Percentiles rank a stretch among this genome's conserved stretches.
phyloP scores from a whole-genome alignment of 2,329 filamentous ascomycete genomes.

The Calonectria pteridis region DNA sequence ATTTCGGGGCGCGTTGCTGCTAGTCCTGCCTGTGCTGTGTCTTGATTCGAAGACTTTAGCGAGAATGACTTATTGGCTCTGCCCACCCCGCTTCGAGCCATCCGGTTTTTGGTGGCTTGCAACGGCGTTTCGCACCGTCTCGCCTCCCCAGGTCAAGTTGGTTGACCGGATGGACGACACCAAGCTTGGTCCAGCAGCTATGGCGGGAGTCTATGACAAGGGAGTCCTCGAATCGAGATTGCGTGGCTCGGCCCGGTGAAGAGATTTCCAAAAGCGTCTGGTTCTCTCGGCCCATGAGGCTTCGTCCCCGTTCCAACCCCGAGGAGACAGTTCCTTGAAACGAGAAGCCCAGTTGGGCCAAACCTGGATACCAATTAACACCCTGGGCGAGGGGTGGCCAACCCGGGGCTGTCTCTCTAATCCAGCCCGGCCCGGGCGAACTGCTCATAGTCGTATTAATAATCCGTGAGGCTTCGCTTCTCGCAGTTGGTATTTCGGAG shows the following conservation, averaged over 20 bases:
- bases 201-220: constrained; percentile 6
- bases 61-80: not conserved
- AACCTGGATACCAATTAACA: not conserved
- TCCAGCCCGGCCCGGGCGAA: not conserved
- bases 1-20: not conserved
- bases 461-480: not conserved
- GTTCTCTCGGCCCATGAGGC: constrained; percentile 1
- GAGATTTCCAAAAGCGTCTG: constrained; percentile 1
- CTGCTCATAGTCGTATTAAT: not conserved
- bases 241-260: constrained; percentile 22
- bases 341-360: not conserved
- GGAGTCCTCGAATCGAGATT: constrained; percentile 17
- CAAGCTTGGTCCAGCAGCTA: constrained; percentile 1
- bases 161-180: constrained; percentile 10
- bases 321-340: not conserved
- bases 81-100: constrained; percentile 4
- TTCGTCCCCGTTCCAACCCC: not conserved
- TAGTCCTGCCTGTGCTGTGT: not conserved
- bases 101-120: constrained; percentile 28
- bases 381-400: not conserved
- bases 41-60: not conserved
- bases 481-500: not conserved
- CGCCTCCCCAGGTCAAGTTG: constrained; percentile 19
- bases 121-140: constrained; percentile 24
- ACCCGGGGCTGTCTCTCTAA: not conserved